phyloP scores from a whole-genome alignment of 345 rosid genomes.

The Diplotaxis tenuifolia region DNA sequence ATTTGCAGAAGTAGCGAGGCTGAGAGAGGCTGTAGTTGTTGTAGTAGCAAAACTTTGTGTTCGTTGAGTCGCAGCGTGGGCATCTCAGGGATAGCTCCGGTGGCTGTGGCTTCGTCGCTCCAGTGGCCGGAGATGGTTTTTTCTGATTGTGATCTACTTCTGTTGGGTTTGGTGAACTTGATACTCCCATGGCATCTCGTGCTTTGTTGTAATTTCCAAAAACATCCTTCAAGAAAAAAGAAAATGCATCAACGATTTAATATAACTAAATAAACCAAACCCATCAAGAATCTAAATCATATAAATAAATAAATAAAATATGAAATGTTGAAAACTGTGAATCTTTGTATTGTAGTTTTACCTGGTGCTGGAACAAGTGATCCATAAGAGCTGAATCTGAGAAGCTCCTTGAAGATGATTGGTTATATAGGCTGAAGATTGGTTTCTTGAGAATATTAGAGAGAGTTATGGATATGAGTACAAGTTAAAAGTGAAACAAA shows the following conservation, averaged over 20 bases:
- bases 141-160: slow-evolving; percentile 25
- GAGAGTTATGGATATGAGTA: slow-evolving; percentile 15
- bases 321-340: neutral
- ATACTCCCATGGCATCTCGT: slow-evolving; percentile 27
- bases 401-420: slow-evolving; percentile 21
- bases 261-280: neutral
- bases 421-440: slow-evolving; percentile 14
- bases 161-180: slow-evolving; percentile 22
- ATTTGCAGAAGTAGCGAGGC: slow-evolving; percentile 85
- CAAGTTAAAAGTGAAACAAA: slow-evolving; percentile 18
- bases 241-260: slow-evolving; percentile 16
- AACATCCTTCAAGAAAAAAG: slow-evolving; percentile 13
- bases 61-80: slow-evolving; percentile 75
- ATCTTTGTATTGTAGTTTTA: slow-evolving; percentile 4
- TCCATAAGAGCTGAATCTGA: slow-evolving; percentile 31
- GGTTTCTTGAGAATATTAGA: slow-evolving; percentile 23
- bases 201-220: slow-evolving; percentile 31
- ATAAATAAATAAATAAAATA: neutral
- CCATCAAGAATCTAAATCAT: neutral
- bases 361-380: slow-evolving; percentile 31
- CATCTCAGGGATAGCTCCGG: slow-evolving; percentile 65
- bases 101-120: slow-evolving; percentile 48
- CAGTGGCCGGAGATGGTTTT: slow-evolving; percentile 18
- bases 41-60: slow-evolving; percentile 89
- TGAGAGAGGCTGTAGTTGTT: slow-evolving; percentile 85